Conservation (phyloP, 1,284 basidiomycete genomes). For the Somion occarium region DNA sequence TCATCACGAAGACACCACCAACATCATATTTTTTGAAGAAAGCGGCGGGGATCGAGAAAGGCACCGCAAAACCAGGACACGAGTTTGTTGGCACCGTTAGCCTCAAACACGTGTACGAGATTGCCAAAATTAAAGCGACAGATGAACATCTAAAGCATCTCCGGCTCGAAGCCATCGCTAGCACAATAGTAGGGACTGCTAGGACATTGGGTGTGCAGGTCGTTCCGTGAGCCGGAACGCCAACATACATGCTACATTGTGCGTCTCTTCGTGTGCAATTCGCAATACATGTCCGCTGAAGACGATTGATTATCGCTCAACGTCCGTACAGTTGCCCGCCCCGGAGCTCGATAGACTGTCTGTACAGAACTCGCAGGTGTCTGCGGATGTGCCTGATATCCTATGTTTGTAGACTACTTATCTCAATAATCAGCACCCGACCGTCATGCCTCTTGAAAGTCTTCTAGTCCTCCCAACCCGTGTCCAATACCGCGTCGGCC, state of each 20-base stretch:
- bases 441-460: background rate
- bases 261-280: conserved; percentile 12
- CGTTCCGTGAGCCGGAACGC: conserved; percentile 59
- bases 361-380: conserved; percentile 1
- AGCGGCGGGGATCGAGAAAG: conserved; percentile 88
- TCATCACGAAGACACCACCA: conserved; percentile 89
- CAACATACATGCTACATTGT: conserved; percentile 15
- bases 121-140: conserved; percentile 93
- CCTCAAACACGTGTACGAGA: conserved; percentile 98
- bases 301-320: conserved; percentile 15
- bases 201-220: conserved; percentile 84
- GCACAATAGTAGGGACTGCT: conserved; percentile 82
- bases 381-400: conserved; percentile 14
- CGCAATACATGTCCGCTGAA: background rate
- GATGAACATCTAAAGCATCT: conserved; percentile 87
- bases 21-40: conserved; percentile 92
- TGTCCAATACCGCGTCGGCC: background rate
- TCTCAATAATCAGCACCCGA: background rate
- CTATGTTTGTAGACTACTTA: conserved; percentile 13
- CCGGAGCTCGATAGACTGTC: conserved; percentile 8
- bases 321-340: conserved; percentile 5
- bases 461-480: conserved; percentile 1
- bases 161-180: conserved; percentile 81
- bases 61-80: conserved; percentile 76
- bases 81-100: conserved; percentile 78